These are phyloP conservation scores for Dothistroma septosporum DNA, from an alignment of 2,329 filamentous ascomycete species.

Conservation along the genomic window DNA sequence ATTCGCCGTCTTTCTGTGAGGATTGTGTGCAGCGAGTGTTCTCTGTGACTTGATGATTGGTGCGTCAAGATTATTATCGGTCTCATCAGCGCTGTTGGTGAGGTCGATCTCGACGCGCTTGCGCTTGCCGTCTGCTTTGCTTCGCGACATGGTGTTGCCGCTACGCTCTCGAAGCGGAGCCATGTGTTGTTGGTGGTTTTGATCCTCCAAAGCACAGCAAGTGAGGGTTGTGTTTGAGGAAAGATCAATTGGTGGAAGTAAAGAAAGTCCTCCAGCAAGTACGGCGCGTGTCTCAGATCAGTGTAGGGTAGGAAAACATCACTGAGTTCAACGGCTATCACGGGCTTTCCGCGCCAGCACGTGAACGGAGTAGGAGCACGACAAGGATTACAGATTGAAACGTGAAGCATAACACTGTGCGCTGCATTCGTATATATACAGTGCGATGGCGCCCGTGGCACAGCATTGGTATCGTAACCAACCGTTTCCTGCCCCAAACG, in stretches of 20 bases:
- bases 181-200: not conserved
- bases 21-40: not conserved
- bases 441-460: not conserved
- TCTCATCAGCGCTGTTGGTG: constrained; percentile 19
- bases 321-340: not conserved
- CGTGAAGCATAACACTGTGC: not conserved
- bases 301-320: not conserved
- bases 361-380: not conserved
- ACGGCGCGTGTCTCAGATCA: not conserved
- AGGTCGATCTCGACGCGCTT: constrained; percentile 24
- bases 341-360: not conserved
- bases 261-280: not conserved
- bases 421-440: not conserved
- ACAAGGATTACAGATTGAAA: not conserved
- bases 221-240: not conserved
- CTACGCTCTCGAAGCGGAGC: not conserved
- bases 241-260: not conserved
- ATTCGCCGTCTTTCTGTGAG: not conserved
- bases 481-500: not conserved
- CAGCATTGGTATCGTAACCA: constrained; percentile 1
- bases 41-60: not conserved
- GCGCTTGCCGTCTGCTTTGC: constrained; percentile 14
- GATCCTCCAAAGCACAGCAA: not conserved
- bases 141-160: not conserved
- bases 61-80: constrained; percentile 5